Evolutionary conservation across 495 filamentous ascomycete species (phyloP).

Genomic region (Choiromyces venosus): DNA sequence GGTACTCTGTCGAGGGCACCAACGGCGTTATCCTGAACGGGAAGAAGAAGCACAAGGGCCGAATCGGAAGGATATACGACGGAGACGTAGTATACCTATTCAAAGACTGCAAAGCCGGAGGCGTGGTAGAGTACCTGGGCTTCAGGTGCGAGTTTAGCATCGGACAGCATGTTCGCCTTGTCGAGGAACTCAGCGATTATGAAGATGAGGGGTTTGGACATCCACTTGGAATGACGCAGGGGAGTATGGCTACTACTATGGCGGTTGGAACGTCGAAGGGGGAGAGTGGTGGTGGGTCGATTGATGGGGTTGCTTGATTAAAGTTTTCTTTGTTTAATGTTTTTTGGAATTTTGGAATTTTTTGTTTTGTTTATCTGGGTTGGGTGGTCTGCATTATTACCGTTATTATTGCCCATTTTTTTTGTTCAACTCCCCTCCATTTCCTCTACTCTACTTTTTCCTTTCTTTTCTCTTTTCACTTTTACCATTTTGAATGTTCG

Average conservation of each 20-base stretch:
- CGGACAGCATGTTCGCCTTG: constrained; percentile 16
- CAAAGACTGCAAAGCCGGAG: constrained; percentile 10
- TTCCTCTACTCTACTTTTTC: constrained; percentile 1
- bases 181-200: constrained; percentile 20
- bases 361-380: background rate
- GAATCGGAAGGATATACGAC: constrained; percentile 25
- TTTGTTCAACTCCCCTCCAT: background rate
- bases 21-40: constrained; percentile 36
- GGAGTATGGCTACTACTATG: constrained; percentile 29
- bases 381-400: constrained; percentile 5
- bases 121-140: constrained; percentile 22
- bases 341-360: background rate
- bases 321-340: constrained; percentile 10
- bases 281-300: background rate
- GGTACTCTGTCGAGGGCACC: constrained; percentile 23
- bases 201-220: background rate
- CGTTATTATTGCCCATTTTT: background rate
- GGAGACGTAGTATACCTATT: constrained; percentile 34
- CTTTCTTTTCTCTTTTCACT: background rate
- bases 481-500: background rate
- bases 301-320: constrained; percentile 6
- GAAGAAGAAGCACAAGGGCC: constrained; percentile 19
- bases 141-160: constrained; percentile 32
- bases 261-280: constrained; percentile 13
- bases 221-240: constrained; percentile 2